phyloP scores from a whole-genome alignment of 129 eudicot species.

The Chrysanthemum makinoi region DNA sequence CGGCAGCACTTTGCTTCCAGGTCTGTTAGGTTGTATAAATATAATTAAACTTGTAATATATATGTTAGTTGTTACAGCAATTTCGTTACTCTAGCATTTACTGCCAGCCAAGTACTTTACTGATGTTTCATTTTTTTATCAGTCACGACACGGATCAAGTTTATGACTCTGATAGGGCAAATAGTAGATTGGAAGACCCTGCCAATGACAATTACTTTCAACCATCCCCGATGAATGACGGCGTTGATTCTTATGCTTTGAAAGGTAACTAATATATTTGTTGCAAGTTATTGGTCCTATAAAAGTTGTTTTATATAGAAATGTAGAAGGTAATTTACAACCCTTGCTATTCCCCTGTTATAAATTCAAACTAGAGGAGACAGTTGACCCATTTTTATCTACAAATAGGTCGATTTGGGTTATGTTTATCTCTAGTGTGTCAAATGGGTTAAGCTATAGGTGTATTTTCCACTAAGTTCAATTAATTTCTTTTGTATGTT shows the following conservation, averaged over 20 bases:
- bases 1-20: slow-evolving; percentile 23
- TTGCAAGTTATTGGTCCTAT: background rate
- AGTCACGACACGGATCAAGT: slow-evolving; percentile 18
- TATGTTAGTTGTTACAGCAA: background rate
- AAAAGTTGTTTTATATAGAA: background rate
- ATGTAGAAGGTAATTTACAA: background rate
- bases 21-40: slow-evolving; percentile 39
- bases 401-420: background rate
- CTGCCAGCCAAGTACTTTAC: no score
- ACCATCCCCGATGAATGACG: no score
- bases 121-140: background rate
- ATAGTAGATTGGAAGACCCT: slow-evolving; percentile 39
- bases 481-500: no score
- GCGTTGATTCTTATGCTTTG: slow-evolving; percentile 42
- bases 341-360: background rate
- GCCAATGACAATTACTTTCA: slow-evolving; percentile 29
- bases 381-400: background rate
- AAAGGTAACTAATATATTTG: slow-evolving; percentile 46
- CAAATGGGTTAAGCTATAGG: background rate
- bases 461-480: no score
- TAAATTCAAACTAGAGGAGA: background rate
- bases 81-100: background rate
- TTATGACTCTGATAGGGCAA: slow-evolving; percentile 30
- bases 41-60: no score
- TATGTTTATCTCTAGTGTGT: background rate